Conservation (phyloP, 139 green algal genomes). For the Closterium sp. region DNA sequence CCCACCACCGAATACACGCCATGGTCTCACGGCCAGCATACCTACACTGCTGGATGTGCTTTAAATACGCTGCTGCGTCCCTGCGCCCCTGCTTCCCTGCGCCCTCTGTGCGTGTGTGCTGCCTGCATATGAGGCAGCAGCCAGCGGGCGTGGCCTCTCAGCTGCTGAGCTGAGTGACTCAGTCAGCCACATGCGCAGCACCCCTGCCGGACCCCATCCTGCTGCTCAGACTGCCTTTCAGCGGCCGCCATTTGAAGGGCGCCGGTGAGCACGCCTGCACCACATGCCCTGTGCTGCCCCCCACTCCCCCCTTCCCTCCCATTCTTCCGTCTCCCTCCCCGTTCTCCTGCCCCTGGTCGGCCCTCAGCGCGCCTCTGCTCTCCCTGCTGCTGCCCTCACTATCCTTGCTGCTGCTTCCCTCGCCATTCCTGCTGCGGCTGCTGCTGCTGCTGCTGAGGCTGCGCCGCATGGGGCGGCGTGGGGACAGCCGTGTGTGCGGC, state of each 20-base stretch:
- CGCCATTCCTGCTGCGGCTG: neutral
- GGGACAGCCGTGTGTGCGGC: neutral
- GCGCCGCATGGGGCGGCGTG: neutral
- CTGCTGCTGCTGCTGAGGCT: neutral
- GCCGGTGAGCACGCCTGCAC: neutral
- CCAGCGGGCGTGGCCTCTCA: neutral
- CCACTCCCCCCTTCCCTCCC: neutral
- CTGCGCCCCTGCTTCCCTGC: too few species aligned
- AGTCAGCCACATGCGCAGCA: neutral
- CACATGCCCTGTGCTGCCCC: neutral
- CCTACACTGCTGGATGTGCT: too few species aligned
- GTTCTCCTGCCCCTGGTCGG: neutral
- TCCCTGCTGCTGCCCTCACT: neutral
- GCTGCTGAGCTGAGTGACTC: neutral
- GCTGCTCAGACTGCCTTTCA: neutral
- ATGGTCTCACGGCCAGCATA: neutral
- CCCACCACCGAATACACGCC: neutral
- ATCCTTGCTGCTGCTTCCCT: neutral
- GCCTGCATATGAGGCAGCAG: neutral
- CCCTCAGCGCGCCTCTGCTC: neutral
- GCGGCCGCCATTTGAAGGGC: neutral
- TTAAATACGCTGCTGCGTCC: neutral
- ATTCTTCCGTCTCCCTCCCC: too few species aligned
- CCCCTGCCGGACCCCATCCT: neutral
- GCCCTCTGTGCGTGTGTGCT: neutral